These are phyloP conservation scores for Glycine soja DNA, from an alignment of 306 rosid species.

Conservation along the genomic window DNA sequence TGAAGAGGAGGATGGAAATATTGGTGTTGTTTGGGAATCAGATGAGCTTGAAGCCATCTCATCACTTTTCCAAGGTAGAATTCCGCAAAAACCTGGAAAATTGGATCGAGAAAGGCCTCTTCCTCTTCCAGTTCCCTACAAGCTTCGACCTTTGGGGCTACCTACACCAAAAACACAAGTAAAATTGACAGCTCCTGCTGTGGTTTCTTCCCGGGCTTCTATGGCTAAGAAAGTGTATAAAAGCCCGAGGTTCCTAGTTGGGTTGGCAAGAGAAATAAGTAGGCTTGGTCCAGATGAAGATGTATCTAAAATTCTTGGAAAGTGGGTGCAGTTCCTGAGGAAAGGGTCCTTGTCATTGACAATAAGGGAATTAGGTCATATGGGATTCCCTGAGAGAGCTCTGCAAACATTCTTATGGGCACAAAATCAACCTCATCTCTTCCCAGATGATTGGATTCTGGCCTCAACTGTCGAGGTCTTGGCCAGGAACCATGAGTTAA, in stretches of 20 bases:
- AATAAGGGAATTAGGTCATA: conserved; percentile 79
- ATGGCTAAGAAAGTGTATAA: conserved; percentile 62
- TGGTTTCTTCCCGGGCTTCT: conserved; percentile 54
- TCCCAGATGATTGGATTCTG: conserved; percentile 82
- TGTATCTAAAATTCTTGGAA: conserved; percentile 68
- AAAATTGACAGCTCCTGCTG: conserved; percentile 52
- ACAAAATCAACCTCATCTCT: conserved; percentile 74
- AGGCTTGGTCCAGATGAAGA: conserved; percentile 64
- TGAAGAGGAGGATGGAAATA: conserved; percentile 32
- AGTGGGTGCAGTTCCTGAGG: conserved; percentile 63
- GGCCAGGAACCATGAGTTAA: conserved; percentile 76
- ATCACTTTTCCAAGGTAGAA: conserved; percentile 83
- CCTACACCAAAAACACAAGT: conserved; percentile 67
- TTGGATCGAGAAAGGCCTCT: conserved; percentile 71
- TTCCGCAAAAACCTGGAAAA: conserved; percentile 83
- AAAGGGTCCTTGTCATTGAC: conserved; percentile 89
- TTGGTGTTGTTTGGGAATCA: conserved; percentile 64
- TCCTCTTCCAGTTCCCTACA: conserved; percentile 84
- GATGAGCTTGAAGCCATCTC: conserved; percentile 84
- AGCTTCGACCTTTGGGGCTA: conserved; percentile 73
- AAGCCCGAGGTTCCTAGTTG: conserved; percentile 68
- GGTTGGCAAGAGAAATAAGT: conserved; percentile 76
- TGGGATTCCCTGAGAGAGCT: conserved; percentile 80
- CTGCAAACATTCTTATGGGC: conserved; percentile 86
- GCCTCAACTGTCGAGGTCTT: conserved; percentile 82